Evolutionary conservation across 2,329 filamentous ascomycete species (phyloP).

Genomic region (Pyricularia sp.): DNA sequence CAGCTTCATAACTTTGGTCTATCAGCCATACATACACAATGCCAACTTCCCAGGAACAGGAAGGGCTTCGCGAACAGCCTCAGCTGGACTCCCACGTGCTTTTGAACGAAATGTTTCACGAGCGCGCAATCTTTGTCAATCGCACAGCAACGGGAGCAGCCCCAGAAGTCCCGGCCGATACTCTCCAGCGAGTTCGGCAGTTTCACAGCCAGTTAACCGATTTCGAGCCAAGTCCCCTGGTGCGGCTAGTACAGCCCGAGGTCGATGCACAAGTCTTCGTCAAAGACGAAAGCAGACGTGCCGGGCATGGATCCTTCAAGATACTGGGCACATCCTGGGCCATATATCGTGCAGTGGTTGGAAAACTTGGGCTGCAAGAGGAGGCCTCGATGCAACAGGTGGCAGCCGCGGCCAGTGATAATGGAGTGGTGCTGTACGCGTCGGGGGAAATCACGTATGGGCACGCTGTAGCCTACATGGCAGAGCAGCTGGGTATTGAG

Average conservation of each 20-base stretch:
- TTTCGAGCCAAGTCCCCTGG: slow-evolving; percentile 46
- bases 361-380: slow-evolving; percentile 30
- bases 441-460: slow-evolving; percentile 74
- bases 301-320: slow-evolving; percentile 69
- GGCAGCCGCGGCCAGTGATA: slow-evolving; percentile 13
- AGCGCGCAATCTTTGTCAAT: not conserved
- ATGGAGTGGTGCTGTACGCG: slow-evolving; percentile 30
- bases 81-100: not conserved
- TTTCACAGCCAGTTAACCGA: slow-evolving; percentile 52
- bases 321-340: slow-evolving; percentile 74
- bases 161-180: not conserved
- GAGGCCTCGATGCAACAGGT: slow-evolving; percentile 34
- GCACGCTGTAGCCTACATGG: slow-evolving; percentile 62
- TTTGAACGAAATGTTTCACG: not conserved
- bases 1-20: not conserved
- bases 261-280: slow-evolving; percentile 52
- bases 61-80: not conserved
- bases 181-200: not conserved
- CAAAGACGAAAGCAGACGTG: slow-evolving; percentile 62
- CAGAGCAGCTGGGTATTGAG: slow-evolving; percentile 42
- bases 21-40: not conserved
- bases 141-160: not conserved
- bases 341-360: slow-evolving; percentile 45
- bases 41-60: not conserved
- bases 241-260: slow-evolving; percentile 27